phyloP scores from a whole-genome alignment of 306 rosid genomes.

The Rosa chinensis region DNA sequence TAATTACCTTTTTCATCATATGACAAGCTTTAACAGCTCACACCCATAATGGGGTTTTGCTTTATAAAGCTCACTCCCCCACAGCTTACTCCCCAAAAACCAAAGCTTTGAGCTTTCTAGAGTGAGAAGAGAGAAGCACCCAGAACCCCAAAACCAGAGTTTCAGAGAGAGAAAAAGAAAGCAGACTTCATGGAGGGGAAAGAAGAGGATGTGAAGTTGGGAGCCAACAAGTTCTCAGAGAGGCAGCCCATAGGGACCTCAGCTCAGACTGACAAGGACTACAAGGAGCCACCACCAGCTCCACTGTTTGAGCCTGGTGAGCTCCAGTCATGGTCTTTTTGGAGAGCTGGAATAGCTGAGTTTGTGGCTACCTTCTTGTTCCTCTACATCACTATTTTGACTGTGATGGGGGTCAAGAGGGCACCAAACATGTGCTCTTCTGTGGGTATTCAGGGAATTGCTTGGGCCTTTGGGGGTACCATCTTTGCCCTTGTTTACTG shows the following conservation, averaged over 20 bases:
- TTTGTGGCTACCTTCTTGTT: conserved; percentile 46
- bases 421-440: conserved; percentile 33
- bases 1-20: conserved; percentile 1
- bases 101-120: conserved; percentile 3
- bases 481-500: conserved; percentile 49
- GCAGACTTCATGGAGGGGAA: conserved; percentile 36
- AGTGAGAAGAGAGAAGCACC: conserved; percentile 19
- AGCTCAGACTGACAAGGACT: conserved; percentile 51
- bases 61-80: conserved; percentile 22
- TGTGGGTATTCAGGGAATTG: conserved; percentile 45
- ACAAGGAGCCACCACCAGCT: conserved; percentile 48
- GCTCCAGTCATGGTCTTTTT: conserved; percentile 47
- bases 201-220: conserved; percentile 48
- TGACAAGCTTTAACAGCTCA: conserved; percentile 8
- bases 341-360: conserved; percentile 50
- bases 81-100: conserved; percentile 7
- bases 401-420: conserved; percentile 38
- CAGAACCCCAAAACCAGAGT: conserved; percentile 2
- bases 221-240: conserved; percentile 45
- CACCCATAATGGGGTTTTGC: background rate
- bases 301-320: conserved; percentile 47
- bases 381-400: conserved; percentile 46
- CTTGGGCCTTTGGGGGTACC: conserved; percentile 56
- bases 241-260: conserved; percentile 49
- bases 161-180: conserved; percentile 1